These are phyloP conservation scores for Acacia confusa DNA, from an alignment of 306 rosid genomes.

Conservation along the genomic window DNA sequence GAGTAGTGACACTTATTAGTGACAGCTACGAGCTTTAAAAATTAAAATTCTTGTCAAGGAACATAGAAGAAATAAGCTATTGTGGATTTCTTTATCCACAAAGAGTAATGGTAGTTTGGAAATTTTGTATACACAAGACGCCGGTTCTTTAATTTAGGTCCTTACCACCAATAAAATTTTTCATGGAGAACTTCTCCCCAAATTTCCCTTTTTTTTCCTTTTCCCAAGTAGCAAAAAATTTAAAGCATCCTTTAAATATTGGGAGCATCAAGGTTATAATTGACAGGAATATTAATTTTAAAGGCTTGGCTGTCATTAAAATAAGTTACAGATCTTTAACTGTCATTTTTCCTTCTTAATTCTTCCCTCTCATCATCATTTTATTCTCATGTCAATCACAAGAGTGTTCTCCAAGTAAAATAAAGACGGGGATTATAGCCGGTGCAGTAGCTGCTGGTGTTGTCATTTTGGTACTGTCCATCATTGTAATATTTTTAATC, in stretches of 20 bases:
- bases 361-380: conserved; percentile 17
- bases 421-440: conserved; percentile 39
- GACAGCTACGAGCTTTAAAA: neutral
- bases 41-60: neutral
- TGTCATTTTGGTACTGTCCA: conserved; percentile 45
- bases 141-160: too few species aligned
- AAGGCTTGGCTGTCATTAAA: neutral
- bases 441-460: conserved; percentile 66
- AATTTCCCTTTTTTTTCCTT: too few species aligned
- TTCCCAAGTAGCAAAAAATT: neutral
- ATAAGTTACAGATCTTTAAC: neutral
- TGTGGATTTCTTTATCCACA: neutral
- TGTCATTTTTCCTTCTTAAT: neutral
- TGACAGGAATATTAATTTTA: neutral
- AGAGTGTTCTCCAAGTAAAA: conserved; percentile 34
- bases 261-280: neutral
- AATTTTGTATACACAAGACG: too few species aligned
- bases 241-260: neutral
- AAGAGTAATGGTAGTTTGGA: too few species aligned
- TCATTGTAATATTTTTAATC: conserved; percentile 53
- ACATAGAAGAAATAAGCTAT: neutral
- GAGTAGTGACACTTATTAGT: neutral
- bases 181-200: too few species aligned
- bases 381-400: conserved; percentile 3
- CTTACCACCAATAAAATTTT: too few species aligned